phyloP scores from a whole-genome alignment of 495 filamentous ascomycete genomes.

The Apodospora peruviana region DNA sequence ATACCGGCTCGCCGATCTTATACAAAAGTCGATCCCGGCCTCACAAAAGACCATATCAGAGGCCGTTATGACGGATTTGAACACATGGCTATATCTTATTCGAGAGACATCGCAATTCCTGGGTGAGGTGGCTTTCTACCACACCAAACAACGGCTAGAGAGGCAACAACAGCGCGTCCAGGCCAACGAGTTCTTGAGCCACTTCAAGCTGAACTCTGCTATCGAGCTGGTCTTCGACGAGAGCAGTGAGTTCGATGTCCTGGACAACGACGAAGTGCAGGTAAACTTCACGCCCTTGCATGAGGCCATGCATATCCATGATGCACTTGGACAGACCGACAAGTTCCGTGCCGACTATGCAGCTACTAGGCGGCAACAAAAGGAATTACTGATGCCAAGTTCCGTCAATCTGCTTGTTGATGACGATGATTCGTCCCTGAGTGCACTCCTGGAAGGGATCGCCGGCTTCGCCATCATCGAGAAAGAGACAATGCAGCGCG shows the following conservation, averaged over 20 bases:
- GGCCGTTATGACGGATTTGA: slow-evolving; percentile 93
- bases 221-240: slow-evolving; percentile 95
- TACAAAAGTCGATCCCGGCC: slow-evolving; percentile 88
- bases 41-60: slow-evolving; percentile 92
- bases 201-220: slow-evolving; percentile 90
- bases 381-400: slow-evolving; percentile 76
- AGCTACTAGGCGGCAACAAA: slow-evolving; percentile 80
- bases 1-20: slow-evolving; percentile 92
- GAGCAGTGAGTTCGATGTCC: slow-evolving; percentile 86
- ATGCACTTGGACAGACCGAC: slow-evolving; percentile 86
- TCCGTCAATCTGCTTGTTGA: slow-evolving; percentile 71
- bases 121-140: slow-evolving; percentile 94
- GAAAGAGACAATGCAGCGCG: slow-evolving; percentile 83
- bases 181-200: slow-evolving; percentile 60
- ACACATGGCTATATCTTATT: slow-evolving; percentile 96
- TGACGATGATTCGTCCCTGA: slow-evolving; percentile 61
- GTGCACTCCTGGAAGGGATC: slow-evolving; percentile 84
- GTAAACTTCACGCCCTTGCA: slow-evolving; percentile 94
- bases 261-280: slow-evolving; percentile 89
- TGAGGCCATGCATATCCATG: slow-evolving; percentile 94
- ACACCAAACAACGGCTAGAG: slow-evolving; percentile 80
- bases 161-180: slow-evolving; percentile 78
- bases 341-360: slow-evolving; percentile 88
- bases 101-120: slow-evolving; percentile 92
- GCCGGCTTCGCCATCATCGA: slow-evolving; percentile 97